Evolutionary conservation across 2,329 filamentous ascomycete genomes (phyloP).

Genomic region (Colletotrichum australisinense): DNA sequence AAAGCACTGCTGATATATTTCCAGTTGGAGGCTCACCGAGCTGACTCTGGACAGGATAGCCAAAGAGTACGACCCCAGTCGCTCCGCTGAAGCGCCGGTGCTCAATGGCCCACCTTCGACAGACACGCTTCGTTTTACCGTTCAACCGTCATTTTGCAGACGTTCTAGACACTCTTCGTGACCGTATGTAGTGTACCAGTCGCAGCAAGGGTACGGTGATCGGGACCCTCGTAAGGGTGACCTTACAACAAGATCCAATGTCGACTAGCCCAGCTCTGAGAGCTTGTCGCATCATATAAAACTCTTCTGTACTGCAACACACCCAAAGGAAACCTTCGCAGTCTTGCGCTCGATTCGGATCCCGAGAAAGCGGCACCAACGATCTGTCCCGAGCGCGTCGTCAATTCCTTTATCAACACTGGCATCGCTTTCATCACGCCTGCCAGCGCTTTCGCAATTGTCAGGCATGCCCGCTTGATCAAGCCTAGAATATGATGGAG

Average conservation of each 20-base stretch:
- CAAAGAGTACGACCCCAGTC: neutral
- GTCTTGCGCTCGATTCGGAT: neutral
- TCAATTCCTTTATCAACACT: neutral
- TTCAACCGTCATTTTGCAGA: constrained; percentile 15
- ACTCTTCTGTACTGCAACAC: neutral
- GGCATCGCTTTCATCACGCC: neutral
- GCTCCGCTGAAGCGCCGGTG: neutral
- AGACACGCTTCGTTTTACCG: constrained; percentile 3
- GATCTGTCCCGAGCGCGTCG: neutral
- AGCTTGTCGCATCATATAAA: neutral
- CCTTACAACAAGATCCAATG: neutral
- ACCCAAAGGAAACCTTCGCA: neutral
- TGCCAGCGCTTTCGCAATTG: neutral
- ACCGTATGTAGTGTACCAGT: too few relatives aligned
- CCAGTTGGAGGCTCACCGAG: too few relatives aligned
- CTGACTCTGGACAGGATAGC: neutral
- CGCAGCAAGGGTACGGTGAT: neutral
- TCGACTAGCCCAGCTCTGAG: neutral
- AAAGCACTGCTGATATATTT: neutral
- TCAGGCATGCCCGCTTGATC: neutral
- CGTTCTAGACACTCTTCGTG: constrained; percentile 4
- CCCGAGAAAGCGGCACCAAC: neutral
- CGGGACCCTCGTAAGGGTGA: neutral
- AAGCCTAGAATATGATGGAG: neutral
- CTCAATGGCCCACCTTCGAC: neutral